These are phyloP conservation scores for Tilletia caries DNA, from an alignment of 1,284 basidiomycete species.

Conservation along the genomic window DNA sequence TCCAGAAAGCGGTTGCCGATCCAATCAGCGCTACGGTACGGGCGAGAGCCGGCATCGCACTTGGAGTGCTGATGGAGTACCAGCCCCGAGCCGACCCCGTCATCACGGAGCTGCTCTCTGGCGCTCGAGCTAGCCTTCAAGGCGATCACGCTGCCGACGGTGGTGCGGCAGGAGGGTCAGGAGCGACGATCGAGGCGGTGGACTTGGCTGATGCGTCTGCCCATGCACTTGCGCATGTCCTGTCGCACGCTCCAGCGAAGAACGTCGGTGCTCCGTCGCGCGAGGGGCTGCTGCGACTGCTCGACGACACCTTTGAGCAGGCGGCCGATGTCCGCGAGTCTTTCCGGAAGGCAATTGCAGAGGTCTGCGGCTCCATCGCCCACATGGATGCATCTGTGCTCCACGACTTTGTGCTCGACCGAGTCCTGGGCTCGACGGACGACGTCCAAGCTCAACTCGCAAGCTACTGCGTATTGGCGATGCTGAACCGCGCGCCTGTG, in stretches of 20 bases:
- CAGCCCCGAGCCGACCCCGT: slow-evolving; percentile 63
- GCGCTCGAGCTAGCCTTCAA: slow-evolving; percentile 58
- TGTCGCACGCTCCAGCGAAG: slow-evolving; percentile 64
- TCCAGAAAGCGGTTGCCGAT: slow-evolving; percentile 89
- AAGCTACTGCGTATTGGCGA: background rate
- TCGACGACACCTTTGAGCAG: background rate
- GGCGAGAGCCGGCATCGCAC: slow-evolving; percentile 73
- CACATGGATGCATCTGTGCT: background rate
- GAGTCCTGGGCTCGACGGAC: background rate
- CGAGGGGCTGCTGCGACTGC: background rate
- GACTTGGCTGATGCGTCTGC: slow-evolving; percentile 66
- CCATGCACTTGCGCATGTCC: slow-evolving; percentile 72
- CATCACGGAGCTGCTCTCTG: slow-evolving; percentile 71
- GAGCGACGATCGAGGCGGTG: slow-evolving; percentile 21
- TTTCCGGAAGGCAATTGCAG: background rate
- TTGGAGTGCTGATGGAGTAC: slow-evolving; percentile 82
- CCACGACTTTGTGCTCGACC: background rate
- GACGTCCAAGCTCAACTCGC: background rate
- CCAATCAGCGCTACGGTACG: slow-evolving; percentile 74
- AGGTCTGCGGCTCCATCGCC: background rate
- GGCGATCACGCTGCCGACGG: slow-evolving; percentile 59
- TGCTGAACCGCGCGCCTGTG: background rate
- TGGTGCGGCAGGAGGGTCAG: slow-evolving; percentile 21
- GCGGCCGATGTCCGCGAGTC: background rate
- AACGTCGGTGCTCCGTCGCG: slow-evolving; percentile 59